phyloP scores from a whole-genome alignment of 768 basidiomycete genomes.

The Rhodotorula kratochvilovae region DNA sequence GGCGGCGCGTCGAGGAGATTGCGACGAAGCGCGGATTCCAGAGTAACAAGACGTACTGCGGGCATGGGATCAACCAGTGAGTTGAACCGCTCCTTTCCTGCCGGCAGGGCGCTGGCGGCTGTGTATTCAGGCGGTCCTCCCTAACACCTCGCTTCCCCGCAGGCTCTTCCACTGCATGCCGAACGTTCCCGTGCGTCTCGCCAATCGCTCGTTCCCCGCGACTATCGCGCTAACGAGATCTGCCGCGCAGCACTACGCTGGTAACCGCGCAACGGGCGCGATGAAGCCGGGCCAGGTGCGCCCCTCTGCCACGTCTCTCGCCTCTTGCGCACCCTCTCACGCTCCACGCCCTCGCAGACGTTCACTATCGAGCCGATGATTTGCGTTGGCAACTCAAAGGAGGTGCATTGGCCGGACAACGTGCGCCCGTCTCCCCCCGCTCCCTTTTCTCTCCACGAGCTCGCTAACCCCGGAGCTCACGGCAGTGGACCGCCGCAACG shows the following conservation, averaged over 20 bases:
- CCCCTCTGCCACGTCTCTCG: background rate
- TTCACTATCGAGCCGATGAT: conserved; percentile 47
- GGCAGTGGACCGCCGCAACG: conserved; percentile 61
- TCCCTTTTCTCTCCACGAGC: too few species aligned
- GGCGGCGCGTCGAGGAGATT: conserved; percentile 80
- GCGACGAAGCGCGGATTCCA: conserved; percentile 77
- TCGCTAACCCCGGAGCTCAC: background rate
- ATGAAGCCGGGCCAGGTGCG: conserved; percentile 28
- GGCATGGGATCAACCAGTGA: conserved; percentile 43
- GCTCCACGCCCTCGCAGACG: conserved; percentile 1
- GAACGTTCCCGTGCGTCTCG: conserved; percentile 32
- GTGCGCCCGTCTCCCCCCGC: conserved; percentile 2
- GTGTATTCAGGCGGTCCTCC: too few species aligned
- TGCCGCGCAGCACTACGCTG: conserved; percentile 37
- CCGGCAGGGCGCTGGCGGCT: too few species aligned
- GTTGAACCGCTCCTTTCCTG: background rate
- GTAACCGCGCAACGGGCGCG: conserved; percentile 30
- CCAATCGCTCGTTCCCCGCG: background rate
- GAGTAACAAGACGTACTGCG: conserved; percentile 65
- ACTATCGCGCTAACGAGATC: background rate
- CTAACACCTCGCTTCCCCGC: too few species aligned
- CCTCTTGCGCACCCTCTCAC: background rate
- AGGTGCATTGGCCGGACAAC: conserved; percentile 44
- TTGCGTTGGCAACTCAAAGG: conserved; percentile 31
- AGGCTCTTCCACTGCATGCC: conserved; percentile 41